phyloP scores from a whole-genome alignment of 139 green algal species.

The Astrephomene gubernaculifera region DNA sequence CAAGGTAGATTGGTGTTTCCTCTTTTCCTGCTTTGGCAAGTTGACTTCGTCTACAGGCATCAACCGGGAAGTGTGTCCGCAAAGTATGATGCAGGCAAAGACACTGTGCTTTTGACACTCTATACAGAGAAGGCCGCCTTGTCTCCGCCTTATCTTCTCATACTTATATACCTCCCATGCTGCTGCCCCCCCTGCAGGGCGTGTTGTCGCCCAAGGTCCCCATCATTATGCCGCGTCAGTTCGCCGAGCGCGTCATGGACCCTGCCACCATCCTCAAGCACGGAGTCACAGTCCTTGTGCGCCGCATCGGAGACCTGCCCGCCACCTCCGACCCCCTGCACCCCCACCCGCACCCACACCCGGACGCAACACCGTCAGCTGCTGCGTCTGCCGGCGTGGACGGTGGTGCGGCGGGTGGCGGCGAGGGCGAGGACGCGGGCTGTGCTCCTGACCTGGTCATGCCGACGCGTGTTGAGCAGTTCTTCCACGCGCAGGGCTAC shows the following conservation, averaged over 20 bases:
- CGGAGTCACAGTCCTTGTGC: conserved; percentile 23
- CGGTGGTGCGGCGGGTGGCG: neutral
- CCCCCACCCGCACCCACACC: neutral
- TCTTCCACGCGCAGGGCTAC: conserved; percentile 49
- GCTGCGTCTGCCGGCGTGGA: neutral
- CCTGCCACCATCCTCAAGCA: conserved; percentile 29
- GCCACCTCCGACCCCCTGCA: too few relatives aligned
- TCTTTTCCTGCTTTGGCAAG: too few relatives aligned
- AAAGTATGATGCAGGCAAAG: too few relatives aligned
- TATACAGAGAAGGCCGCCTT: too few relatives aligned
- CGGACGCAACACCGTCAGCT: neutral
- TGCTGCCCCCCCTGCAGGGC: too few relatives aligned
- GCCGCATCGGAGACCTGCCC: neutral
- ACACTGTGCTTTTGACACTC: too few relatives aligned
- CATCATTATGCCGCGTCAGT: conserved; percentile 42
- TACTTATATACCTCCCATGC: too few relatives aligned
- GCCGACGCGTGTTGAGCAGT: conserved; percentile 33
- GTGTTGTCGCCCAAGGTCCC: conserved; percentile 37
- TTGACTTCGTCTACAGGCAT: too few relatives aligned
- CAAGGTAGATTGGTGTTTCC: neutral
- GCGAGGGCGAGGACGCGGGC: neutral
- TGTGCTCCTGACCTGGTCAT: neutral
- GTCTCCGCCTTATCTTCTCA: too few relatives aligned
- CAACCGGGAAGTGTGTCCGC: too few relatives aligned
- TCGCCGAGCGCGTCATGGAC: conserved; percentile 32